phyloP scores from a whole-genome alignment of 2,329 filamentous ascomycete species.

The Hymenoscyphus albidus region DNA sequence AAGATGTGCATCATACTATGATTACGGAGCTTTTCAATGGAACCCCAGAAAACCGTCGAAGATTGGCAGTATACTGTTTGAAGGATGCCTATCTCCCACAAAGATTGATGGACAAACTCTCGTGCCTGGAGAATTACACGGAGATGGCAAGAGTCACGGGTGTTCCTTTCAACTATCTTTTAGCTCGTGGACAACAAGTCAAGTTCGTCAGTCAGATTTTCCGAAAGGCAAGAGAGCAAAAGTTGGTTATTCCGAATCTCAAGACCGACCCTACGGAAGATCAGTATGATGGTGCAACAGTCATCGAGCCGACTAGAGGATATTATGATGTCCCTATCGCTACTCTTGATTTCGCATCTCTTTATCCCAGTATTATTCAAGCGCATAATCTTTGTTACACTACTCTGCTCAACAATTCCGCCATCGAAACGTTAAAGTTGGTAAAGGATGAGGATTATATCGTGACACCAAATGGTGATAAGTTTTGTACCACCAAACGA shows the following conservation, averaged over 20 bases:
- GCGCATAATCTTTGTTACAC: slow-evolving; percentile 98
- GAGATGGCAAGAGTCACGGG: slow-evolving; percentile 99
- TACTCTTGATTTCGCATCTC: slow-evolving; percentile 95
- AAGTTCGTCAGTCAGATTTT: slow-evolving; percentile 98
- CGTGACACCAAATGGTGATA: slow-evolving; percentile 88
- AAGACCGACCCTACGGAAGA: slow-evolving; percentile 67
- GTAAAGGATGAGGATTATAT: slow-evolving; percentile 94
- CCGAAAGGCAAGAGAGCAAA: slow-evolving; percentile 88
- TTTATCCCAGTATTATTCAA: slow-evolving; percentile 98
- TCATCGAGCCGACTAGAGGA: slow-evolving; percentile 89
- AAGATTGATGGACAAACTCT: slow-evolving; percentile 92
- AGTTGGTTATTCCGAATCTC: slow-evolving; percentile 89
- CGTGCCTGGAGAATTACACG: slow-evolving; percentile 97
- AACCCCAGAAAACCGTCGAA: slow-evolving; percentile 84
- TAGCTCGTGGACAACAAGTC: slow-evolving; percentile 90
- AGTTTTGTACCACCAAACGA: slow-evolving; percentile 83
- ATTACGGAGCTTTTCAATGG: slow-evolving; percentile 98
- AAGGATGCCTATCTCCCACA: slow-evolving; percentile 97
- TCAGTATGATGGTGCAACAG: slow-evolving; percentile 95
- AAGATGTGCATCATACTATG: slow-evolving; percentile 98
- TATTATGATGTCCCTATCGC: slow-evolving; percentile 96
- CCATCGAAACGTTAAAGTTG: slow-evolving; percentile 70
- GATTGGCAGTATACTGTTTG: slow-evolving; percentile 90
- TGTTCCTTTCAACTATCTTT: slow-evolving; percentile 91
- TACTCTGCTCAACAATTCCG: slow-evolving; percentile 76